A percentile compares a stretch with the other conserved stretches of the same genome.
Conservation (phyloP, 1,139 yeast species). For the Kodamaea plutei region DNA sequence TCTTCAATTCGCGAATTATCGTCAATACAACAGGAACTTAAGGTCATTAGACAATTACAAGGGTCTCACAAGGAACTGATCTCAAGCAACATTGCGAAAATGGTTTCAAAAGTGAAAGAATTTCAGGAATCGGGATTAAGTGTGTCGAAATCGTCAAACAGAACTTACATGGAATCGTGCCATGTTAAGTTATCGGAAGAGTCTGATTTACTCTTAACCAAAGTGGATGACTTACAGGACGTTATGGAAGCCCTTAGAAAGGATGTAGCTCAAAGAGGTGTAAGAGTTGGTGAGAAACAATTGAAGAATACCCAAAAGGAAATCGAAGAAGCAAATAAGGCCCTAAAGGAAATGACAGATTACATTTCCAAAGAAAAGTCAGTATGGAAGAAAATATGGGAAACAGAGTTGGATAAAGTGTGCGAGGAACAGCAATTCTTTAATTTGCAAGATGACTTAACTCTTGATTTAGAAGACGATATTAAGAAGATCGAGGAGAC, state of each 20-base stretch:
- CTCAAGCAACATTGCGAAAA: slow-evolving; percentile 38
- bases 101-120: slow-evolving; percentile 46
- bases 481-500: slow-evolving; percentile 77
- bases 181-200: slow-evolving; percentile 71
- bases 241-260: slow-evolving; percentile 83
- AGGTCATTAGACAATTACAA: slow-evolving; percentile 61
- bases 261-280: slow-evolving; percentile 92
- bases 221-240: slow-evolving; percentile 90
- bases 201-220: slow-evolving; percentile 68
- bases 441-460: slow-evolving; percentile 82
- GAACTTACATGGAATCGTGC: slow-evolving; percentile 74
- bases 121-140: slow-evolving; percentile 44
- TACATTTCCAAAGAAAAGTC: slow-evolving; percentile 71
- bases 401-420: slow-evolving; percentile 79
- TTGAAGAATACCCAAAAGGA: slow-evolving; percentile 64
- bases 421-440: slow-evolving; percentile 93
- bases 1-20: slow-evolving; percentile 20
- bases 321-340: slow-evolving; percentile 51
- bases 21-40: slow-evolving; percentile 53
- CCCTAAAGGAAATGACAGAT: slow-evolving; percentile 51
- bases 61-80: slow-evolving; percentile 39
- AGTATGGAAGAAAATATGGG: slow-evolving; percentile 92
- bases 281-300: slow-evolving; percentile 74
- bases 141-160: slow-evolving; percentile 45
- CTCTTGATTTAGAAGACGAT: slow-evolving; percentile 78